Evolutionary conservation across 2,329 filamentous ascomycete genomes (phyloP).

Genomic region (Paecilomyces sp.): DNA sequence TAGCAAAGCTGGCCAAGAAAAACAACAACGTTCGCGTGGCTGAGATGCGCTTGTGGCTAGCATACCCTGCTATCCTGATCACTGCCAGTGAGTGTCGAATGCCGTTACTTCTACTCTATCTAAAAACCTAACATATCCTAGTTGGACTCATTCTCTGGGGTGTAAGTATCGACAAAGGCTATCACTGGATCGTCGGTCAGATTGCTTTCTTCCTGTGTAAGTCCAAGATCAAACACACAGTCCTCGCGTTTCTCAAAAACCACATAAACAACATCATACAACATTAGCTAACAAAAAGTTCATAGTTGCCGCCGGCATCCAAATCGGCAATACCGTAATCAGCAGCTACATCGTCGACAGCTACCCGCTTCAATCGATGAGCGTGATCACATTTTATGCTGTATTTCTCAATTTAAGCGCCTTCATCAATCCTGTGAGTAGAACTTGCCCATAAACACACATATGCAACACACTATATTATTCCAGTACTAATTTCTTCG

Average conservation of each 20-base stretch:
- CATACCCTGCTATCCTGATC: slow-evolving; percentile 45
- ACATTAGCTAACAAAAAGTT: not conserved
- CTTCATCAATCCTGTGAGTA: slow-evolving; percentile 38
- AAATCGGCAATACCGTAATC: slow-evolving; percentile 50
- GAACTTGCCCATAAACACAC: no score
- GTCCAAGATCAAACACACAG: slow-evolving; percentile 8
- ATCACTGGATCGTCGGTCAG: slow-evolving; percentile 53
- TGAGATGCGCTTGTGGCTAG: slow-evolving; percentile 52
- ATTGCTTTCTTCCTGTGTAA: slow-evolving; percentile 49
- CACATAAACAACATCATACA: not conserved
- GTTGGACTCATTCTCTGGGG: slow-evolving; percentile 50
- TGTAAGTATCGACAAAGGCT: slow-evolving; percentile 44
- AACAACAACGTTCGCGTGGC: slow-evolving; percentile 39
- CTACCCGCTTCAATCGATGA: slow-evolving; percentile 50
- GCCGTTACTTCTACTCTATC: not conserved
- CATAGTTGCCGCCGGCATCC: slow-evolving; percentile 47
- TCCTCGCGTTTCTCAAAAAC: not conserved
- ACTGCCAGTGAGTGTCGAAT: slow-evolving; percentile 29
- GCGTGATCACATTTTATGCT: slow-evolving; percentile 48
- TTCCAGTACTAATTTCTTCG: no score
- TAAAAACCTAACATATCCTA: slow-evolving; percentile 2
- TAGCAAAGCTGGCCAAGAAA: slow-evolving; percentile 38
- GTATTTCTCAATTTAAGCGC: slow-evolving; percentile 47
- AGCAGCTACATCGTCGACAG: slow-evolving; percentile 50
- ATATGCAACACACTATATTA: no score